Base-by-base conservation (phyloP, 257 asterid genomes). In the Solanum appendiculatum region DNA sequence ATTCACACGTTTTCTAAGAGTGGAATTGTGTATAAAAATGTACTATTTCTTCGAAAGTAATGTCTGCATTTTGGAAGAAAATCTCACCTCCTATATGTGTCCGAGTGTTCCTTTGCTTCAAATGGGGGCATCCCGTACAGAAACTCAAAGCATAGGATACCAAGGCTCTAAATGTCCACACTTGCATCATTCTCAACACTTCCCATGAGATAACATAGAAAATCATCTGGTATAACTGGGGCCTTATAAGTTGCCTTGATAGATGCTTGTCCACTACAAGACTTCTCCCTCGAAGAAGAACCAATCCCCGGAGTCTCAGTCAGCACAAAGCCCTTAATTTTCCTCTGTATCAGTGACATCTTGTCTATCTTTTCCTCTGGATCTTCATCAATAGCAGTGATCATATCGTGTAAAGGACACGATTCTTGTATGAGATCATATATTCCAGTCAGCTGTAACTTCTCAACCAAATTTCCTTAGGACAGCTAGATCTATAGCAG, bases 341-440 rank as follows among this genome's bases (percentile, higher is more conserved):
- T 95, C 94, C 94, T 96, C 87, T 96, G 86, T 73, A 94, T 92
- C 94, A 93, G 93, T 14, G 98, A 97, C 99, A 97, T 97, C 93
- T 93, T 96, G 90, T 97, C 99, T 87, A 97, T 95, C 86, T 89
- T 93, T 88, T 95, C 97, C 91, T 88, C 98, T 34, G 98, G 99
- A 86, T 97, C 99, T 88, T 94, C 98, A 68, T 95, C 98, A 21
- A 98, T 93, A 74, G 94, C 92, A 83, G 92, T 91, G 85, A 96
- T 98, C 98, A 96, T 93, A 88, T 95, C 99, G 89, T 96, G 99
- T 94, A 97, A 91, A 88, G 99, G 99, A 78, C 94, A 88, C 48
- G 99, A 97, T 90, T 97, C 99, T 92, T 94, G 99, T 56, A 96
- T 93, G 70, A 97, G 92, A 84, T 97, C 99, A 39, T 95, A 91